Percentiles rank a stretch among this genome's conserved stretches.
Evolutionary conservation across 148 eudicot species (phyloP).

Genomic region (Rhododendron kiyosumense): DNA sequence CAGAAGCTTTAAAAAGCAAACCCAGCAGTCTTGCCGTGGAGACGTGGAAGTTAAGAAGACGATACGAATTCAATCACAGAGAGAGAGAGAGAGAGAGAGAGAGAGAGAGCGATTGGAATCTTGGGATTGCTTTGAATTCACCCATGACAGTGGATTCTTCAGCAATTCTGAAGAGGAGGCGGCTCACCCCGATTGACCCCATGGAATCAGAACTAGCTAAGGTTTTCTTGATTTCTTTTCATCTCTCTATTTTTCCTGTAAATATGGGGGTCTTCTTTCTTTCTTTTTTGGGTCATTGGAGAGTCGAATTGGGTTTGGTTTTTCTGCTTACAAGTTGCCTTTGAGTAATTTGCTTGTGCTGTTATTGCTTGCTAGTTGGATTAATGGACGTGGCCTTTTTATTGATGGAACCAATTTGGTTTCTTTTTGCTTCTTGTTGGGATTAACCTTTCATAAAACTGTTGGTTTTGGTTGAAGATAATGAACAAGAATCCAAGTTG

Average conservation of each 20-base stretch:
- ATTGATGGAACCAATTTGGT: not conserved
- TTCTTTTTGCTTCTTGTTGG: not conserved
- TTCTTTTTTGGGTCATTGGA: not conserved
- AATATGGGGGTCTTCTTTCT: not conserved
- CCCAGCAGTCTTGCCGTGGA: not conserved
- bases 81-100: not conserved
- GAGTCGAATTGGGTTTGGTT: not conserved
- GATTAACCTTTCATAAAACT: not conserved
- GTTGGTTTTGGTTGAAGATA: not conserved
- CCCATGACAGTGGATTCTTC: constrained; percentile 32
- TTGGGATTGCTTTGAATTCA: not conserved
- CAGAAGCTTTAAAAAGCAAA: not conserved
- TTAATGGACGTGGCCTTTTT: not conserved
- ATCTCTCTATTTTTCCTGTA: not conserved
- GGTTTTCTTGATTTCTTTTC: constrained; percentile 13
- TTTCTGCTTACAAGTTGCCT: not conserved
- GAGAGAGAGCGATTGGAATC: not conserved
- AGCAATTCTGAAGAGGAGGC: constrained; percentile 26
- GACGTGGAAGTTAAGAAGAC: not conserved
- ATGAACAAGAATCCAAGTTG: not conserved
- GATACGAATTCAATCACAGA: not conserved
- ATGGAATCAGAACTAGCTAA: constrained; percentile 38
- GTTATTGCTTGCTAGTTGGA: not conserved
- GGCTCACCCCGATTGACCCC: constrained; percentile 21
- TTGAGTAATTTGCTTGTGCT: not conserved